Evolutionary conservation across 208 protist species (phyloP), one percentile per base, ranked within the genome.

Genomic region (Naegleria lovaniensis): DNA sequence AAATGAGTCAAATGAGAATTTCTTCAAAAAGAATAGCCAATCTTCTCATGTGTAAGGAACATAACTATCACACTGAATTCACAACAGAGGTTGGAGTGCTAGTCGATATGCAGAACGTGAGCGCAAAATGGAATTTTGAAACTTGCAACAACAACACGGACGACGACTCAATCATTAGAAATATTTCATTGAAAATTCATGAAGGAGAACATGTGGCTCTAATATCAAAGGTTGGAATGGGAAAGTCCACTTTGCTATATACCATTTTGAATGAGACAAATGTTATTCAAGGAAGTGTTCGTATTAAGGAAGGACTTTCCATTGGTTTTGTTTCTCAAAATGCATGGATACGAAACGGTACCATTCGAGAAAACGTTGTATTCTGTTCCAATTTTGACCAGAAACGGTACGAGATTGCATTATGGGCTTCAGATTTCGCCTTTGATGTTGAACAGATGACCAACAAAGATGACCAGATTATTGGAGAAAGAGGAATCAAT

Each of bases 261-360:
- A 91, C 96, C 15, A 94, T 98, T 79, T 92, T 98, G 48, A 94
- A 93, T 25, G 96, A 97, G 92, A 92, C 97, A 67, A 5, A 36
- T 93, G 92, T 90, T 91, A 92, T 67, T 94, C 92, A 90, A 91
- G 95, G 92, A 13, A 67, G 3, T 67, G 13, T 67, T 29, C 11
- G 55, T 4, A 67, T 67, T 67, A 67, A 67, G 55, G 13, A 67
- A 67, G 85, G 29, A 9, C 15, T 59, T 6, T 48, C 0, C 5
- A 93, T 98, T 48, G 96, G 96, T 13, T 99, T 97, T 91, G 94
- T 95, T 55, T 93, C 97, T 19, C 97, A 99, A 92, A 93, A 96
- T 92, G 92, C 97, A 51, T 89, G 85, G 85, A 89, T 89, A 19
- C 1, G 19, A 40, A 89, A 98, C 91, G 94, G 93, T 15, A 97